phyloP scores from a whole-genome alignment of 129 eudicot genomes.

The Arctium lappa region DNA sequence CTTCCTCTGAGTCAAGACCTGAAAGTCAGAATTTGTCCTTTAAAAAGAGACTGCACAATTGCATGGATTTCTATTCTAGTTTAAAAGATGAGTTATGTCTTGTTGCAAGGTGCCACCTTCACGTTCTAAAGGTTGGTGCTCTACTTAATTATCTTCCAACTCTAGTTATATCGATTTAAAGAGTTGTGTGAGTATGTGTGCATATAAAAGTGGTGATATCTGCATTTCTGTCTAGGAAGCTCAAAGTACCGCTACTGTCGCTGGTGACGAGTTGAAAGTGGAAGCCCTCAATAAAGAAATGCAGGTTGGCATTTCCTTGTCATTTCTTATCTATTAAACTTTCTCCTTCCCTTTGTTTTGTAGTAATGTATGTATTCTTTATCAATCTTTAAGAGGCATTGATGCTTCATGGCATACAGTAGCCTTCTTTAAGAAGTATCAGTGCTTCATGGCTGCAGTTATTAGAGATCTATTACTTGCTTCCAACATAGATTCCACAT shows the following conservation, averaged over 20 bases:
- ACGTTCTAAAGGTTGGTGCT: conserved; percentile 49
- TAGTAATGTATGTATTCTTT: not conserved
- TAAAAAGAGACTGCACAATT: conserved; percentile 32
- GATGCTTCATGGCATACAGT: not conserved
- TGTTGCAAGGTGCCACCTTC: conserved; percentile 51
- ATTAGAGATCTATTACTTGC: not conserved
- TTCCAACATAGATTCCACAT: not conserved
- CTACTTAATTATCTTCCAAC: not conserved
- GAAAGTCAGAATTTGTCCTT: conserved; percentile 25
- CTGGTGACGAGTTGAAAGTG: conserved; percentile 39
- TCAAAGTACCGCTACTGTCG: conserved; percentile 32
- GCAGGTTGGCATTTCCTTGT: conserved; percentile 40
- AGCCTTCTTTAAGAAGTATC: not conserved
- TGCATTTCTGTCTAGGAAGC: conserved; percentile 44
- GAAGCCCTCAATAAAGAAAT: conserved; percentile 47
- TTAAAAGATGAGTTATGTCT: conserved; percentile 48
- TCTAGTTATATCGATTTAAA: conserved; percentile 11
- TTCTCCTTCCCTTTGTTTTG: not conserved
- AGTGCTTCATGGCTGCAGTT: not conserved
- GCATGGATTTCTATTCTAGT: conserved; percentile 49
- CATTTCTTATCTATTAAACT: not conserved
- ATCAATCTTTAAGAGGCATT: not conserved
- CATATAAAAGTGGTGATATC: conserved; percentile 10
- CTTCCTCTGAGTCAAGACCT: conserved; percentile 22
- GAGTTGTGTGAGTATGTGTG: not conserved